Evolutionary conservation across 306 rosid species (phyloP).

Genomic region (Acacia confusa): DNA sequence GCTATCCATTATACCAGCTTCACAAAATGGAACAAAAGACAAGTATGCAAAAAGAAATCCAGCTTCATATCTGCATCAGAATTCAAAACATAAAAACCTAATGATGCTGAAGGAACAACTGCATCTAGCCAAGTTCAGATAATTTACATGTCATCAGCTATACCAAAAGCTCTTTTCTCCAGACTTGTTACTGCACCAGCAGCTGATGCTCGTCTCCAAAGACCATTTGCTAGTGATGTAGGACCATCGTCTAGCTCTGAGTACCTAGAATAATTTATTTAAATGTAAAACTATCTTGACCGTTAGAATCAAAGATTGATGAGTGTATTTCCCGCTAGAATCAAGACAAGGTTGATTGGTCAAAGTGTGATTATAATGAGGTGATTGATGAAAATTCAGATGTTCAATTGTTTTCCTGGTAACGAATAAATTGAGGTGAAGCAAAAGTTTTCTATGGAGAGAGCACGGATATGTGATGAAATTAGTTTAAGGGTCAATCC

Average conservation of each 20-base stretch:
- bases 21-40: conserved; percentile 93
- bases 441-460: not conserved
- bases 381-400: not conserved
- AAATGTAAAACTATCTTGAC: conserved; percentile 27
- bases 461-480: not conserved
- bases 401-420: not conserved
- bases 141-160: conserved; percentile 92
- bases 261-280: conserved; percentile 50
- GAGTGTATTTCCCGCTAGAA: not conserved
- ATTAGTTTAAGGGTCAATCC: not conserved
- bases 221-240: conserved; percentile 72
- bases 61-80: conserved; percentile 80
- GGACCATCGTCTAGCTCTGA: conserved; percentile 55
- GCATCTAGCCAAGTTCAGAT: conserved; percentile 30
- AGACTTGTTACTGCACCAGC: conserved; percentile 75
- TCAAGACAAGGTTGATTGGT: not conserved
- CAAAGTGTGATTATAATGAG: not conserved
- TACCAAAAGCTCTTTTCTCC: conserved; percentile 93
- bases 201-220: conserved; percentile 79
- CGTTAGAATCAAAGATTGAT: not conserved
- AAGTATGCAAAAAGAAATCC: conserved; percentile 88
- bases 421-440: not conserved
- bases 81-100: conserved; percentile 24
- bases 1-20: conserved; percentile 76
- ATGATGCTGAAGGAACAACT: conserved; percentile 30